Conservation (phyloP, 208 protist species). For the Leishmania lainsoni region DNA sequence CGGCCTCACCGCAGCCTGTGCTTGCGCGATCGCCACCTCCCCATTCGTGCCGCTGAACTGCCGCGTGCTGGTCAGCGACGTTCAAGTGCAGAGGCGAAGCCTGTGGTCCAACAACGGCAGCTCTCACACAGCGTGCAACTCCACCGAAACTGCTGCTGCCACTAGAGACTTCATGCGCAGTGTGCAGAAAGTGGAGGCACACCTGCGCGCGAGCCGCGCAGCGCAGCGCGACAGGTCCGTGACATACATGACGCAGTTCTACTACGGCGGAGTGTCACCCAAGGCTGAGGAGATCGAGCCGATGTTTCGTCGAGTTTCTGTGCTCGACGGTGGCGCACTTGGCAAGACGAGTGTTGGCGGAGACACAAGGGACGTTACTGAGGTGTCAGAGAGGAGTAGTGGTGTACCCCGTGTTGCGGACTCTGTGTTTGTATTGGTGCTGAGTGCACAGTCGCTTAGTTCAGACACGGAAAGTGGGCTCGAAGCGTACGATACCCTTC, state of each 20-base stretch:
- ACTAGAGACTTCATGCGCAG: constrained; percentile 2
- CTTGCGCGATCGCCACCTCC: constrained; percentile 23
- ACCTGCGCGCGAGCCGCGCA: constrained; percentile 9
- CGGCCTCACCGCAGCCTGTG: constrained; percentile 21
- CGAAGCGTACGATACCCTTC: constrained; percentile 10
- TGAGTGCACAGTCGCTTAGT: constrained; percentile 25
- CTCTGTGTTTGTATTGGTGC: constrained; percentile 29
- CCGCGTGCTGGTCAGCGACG: constrained; percentile 13
- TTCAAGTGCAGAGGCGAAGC: background rate
- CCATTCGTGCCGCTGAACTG: constrained; percentile 25
- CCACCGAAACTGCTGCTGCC: background rate
- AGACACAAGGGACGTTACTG: background rate
- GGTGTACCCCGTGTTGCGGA: background rate
- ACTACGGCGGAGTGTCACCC: constrained; percentile 32
- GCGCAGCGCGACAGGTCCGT: constrained; percentile 1
- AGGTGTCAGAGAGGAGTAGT: background rate
- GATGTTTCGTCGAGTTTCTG: constrained; percentile 24
- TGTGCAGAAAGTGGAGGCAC: constrained; percentile 4
- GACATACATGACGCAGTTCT: constrained; percentile 35
- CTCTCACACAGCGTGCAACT: background rate
- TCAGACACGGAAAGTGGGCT: constrained; percentile 6
- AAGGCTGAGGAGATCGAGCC: constrained; percentile 21
- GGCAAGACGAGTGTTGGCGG: background rate
- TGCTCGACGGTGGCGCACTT: constrained; percentile 1
- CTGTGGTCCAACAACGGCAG: background rate